A percentile compares a stretch with the other conserved stretches of the same genome.
Conservation (phyloP, 305 asterid species). For the Plantago coronopus region DNA sequence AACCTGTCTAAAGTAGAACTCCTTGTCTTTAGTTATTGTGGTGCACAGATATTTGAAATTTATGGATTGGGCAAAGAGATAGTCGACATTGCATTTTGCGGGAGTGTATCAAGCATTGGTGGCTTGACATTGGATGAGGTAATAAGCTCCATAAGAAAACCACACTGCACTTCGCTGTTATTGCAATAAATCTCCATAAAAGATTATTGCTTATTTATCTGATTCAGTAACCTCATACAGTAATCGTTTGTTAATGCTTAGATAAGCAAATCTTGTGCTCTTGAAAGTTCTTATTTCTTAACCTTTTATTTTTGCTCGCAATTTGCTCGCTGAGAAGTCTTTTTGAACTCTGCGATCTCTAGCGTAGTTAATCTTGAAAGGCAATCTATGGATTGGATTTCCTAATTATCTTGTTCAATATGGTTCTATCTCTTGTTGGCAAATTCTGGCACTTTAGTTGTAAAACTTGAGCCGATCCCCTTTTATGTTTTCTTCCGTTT, state of each 20-base stretch:
- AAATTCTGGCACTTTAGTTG: not conserved
- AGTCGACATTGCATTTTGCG: slow-evolving; percentile 78
- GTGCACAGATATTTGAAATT: slow-evolving; percentile 96
- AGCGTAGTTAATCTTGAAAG: not conserved
- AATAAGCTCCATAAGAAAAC: slow-evolving; percentile 20
- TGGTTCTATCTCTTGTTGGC: not conserved
- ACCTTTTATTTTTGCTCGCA: not conserved
- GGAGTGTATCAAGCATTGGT: slow-evolving; percentile 88
- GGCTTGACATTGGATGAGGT: slow-evolving; percentile 99
- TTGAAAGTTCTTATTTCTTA: no score
- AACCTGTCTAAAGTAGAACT: slow-evolving; percentile 27
- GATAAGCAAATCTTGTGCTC: no score
- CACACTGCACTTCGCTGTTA: slow-evolving; percentile 17
- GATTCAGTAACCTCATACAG: no score
- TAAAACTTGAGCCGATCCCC: no score
- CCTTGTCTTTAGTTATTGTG: slow-evolving; percentile 70
- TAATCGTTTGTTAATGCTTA: no score
- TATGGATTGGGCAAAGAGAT: slow-evolving; percentile 91
- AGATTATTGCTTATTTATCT: not conserved
- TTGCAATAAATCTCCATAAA: slow-evolving; percentile 6
- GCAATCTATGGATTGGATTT: not conserved
- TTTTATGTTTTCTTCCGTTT: no score
- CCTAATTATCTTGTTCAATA: not conserved
- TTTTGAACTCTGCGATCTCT: slow-evolving; percentile 1
- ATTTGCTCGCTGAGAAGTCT: not conserved